Evolutionary conservation across 2,329 filamentous ascomycete species (phyloP).

Genomic region (Lasiodiplodia gonubiensis): DNA sequence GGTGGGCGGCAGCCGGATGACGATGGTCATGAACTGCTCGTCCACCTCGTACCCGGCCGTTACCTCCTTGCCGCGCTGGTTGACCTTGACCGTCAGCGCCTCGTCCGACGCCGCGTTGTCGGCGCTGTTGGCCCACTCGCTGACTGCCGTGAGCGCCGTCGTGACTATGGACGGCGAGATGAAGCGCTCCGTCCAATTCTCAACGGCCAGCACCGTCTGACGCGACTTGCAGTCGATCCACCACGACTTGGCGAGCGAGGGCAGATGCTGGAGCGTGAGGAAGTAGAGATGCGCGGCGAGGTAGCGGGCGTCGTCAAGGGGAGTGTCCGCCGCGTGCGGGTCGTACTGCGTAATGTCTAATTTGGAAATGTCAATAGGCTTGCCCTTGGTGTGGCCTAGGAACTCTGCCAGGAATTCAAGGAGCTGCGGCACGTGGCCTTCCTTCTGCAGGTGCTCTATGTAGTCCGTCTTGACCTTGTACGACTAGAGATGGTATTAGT

Average conservation of each 20-base stretch:
- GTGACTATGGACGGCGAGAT: conserved; percentile 75
- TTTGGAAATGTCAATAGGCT: conserved; percentile 72
- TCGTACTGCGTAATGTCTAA: conserved; percentile 69
- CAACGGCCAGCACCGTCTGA: conserved; percentile 78
- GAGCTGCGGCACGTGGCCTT: conserved; percentile 70
- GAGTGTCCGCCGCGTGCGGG: conserved; percentile 45
- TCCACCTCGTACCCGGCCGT: conserved; percentile 86
- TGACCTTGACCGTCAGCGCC: conserved; percentile 72
- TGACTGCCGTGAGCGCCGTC: conserved; percentile 70
- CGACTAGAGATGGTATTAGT: conserved; percentile 56
- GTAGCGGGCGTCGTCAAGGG: conserved; percentile 74
- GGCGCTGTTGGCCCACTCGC: conserved; percentile 64
- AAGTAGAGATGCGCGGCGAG: conserved; percentile 87
- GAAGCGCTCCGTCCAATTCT: conserved; percentile 74
- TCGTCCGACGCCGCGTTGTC: conserved; percentile 51
- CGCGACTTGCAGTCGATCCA: conserved; percentile 79
- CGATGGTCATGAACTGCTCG: conserved; percentile 80
- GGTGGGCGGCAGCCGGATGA: conserved; percentile 77
- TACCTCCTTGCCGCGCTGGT: conserved; percentile 73
- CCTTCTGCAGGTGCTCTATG: conserved; percentile 75
- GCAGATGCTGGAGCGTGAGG: conserved; percentile 75
- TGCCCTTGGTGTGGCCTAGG: conserved; percentile 76
- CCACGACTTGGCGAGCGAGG: conserved; percentile 81
- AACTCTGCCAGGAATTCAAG: conserved; percentile 84
- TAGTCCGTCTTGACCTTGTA: conserved; percentile 85